phyloP scores from a whole-genome alignment of 208 protist genomes.

The Strigomonas culicis region DNA sequence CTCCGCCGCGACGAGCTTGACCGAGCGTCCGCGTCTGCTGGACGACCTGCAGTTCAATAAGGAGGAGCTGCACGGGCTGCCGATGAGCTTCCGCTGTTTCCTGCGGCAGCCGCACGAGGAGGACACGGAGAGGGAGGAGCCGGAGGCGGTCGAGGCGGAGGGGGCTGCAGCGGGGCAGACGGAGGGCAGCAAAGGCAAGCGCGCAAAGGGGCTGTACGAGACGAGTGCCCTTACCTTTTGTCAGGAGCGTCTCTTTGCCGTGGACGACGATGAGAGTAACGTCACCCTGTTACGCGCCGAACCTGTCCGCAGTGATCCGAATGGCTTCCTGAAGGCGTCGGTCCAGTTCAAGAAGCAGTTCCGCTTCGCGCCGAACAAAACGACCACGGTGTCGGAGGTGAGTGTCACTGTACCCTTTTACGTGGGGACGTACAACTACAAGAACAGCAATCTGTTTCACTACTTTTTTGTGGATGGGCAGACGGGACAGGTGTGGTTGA shows the following conservation, averaged over 20 bases:
- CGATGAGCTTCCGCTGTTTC: no score
- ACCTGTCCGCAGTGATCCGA: conserved; percentile 1
- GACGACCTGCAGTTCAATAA: no score
- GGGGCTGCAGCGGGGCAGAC: background rate
- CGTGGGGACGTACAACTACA: conserved; percentile 26
- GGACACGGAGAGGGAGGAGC: background rate
- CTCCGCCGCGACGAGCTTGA: no score
- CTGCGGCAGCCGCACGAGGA: background rate
- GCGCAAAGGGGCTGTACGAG: background rate
- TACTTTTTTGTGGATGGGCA: conserved; percentile 39
- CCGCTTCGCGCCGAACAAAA: conserved; percentile 14
- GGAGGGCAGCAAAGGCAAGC: background rate
- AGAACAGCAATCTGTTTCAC: conserved; percentile 11
- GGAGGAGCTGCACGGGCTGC: no score
- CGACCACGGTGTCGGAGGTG: conserved; percentile 4
- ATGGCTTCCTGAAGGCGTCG: conserved; percentile 13
- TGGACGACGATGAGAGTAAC: conserved; percentile 1
- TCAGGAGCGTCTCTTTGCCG: conserved; percentile 20
- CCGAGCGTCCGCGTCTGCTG: no score
- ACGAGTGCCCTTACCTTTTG: no score
- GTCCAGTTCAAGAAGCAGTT: conserved; percentile 26
- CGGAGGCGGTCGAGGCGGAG: background rate
- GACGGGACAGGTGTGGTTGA: conserved; percentile 19
- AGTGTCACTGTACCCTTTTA: conserved; percentile 25
- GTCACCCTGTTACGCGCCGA: conserved; percentile 7